Base-by-base conservation (phyloP, 2,329 filamentous ascomycete genomes). In the Canariomyces notabilis region DNA sequence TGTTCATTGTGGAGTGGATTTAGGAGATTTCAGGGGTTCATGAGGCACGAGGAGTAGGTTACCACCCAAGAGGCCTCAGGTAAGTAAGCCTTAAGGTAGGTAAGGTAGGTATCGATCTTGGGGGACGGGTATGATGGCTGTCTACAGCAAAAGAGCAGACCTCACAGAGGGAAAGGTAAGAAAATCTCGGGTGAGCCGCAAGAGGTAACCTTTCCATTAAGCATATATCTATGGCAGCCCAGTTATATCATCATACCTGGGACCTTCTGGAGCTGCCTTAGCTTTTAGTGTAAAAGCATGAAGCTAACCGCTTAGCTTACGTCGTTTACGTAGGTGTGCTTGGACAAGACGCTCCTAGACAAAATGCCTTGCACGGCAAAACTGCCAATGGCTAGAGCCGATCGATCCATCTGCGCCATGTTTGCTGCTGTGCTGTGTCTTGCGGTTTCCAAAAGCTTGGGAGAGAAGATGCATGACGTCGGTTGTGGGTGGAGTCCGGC, bases 1-100 rank as follows among this genome's bases (percentile, higher is more conserved):
- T 47, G 48, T 69, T 62, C 67, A 72, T 73, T 14, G 22, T 55
- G 15, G 6, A 16, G 21, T 12, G 20, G 34, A 12, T 37, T 14
- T n/a, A n/a, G n/a, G n/a, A n/a, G n/a, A n/a, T n/a, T 34, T 36
- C 20, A 22, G 23, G 19, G 37, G 26, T 12, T 36, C 34, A 12
- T 42, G 14, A 41, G 14, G 37, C 29, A 26, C 12, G 29, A 20
- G 18, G 6, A 7, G 21, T 29, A 16, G n/a, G n/a, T n/a, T n/a
- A n/a, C n/a, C n/a, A n/a, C n/a, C n/a, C n/a, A n/a, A n/a, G n/a
- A n/a, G n/a, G n/a, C n/a, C n/a, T n/a, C n/a, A n/a, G n/a, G n/a
- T n/a, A n/a, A n/a, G n/a, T n/a, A n/a, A n/a, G n/a, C n/a, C n/a
- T n/a, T n/a, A n/a, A n/a, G n/a, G n/a, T n/a, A n/a, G n/a, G n/a